phyloP scores from a whole-genome alignment of 202 grass and related monocot species.

The Zizania palustris region DNA sequence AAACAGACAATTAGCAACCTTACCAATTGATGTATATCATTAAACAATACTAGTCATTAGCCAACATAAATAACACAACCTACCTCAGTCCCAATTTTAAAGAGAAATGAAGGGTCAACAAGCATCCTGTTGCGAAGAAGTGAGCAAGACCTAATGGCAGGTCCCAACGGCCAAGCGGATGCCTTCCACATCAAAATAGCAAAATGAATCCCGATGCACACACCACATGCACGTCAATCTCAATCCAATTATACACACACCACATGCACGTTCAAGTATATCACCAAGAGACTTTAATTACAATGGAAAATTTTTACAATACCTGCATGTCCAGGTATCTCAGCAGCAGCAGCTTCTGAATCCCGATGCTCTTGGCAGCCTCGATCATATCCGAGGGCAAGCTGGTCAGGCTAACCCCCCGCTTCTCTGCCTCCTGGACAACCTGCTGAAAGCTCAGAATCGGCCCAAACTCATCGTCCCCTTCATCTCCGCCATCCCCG shows the following conservation, averaged over 20 bases:
- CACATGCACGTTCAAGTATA: not conserved
- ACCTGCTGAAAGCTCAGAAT: constrained; percentile 78
- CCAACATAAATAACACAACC: constrained; percentile 10
- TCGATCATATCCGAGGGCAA: constrained; percentile 81
- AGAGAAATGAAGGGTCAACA: constrained; percentile 90
- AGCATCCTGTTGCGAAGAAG: constrained; percentile 90
- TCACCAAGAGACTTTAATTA: not conserved
- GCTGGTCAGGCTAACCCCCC: constrained; percentile 48
- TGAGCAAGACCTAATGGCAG: constrained; percentile 56
- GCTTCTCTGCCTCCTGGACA: constrained; percentile 65
- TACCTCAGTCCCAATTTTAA: constrained; percentile 95
- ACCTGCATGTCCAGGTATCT: constrained; percentile 93
- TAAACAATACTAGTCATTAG: not conserved
- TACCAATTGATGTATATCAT: not conserved
- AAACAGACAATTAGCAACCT: constrained; percentile 26
- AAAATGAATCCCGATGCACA: not conserved
- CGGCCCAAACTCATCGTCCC: constrained; percentile 70
- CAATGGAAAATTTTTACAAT: not conserved
- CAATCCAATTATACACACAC: not conserved
- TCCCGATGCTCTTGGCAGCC: constrained; percentile 67
- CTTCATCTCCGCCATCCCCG: constrained; percentile 11
- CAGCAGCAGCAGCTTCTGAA: constrained; percentile 72
- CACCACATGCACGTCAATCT: not conserved
- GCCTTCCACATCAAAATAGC: constrained; percentile 50
- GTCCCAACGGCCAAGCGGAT: constrained; percentile 75